Conservation (phyloP, 2,329 filamentous ascomycete species). For the Alternaria incomplexa region DNA sequence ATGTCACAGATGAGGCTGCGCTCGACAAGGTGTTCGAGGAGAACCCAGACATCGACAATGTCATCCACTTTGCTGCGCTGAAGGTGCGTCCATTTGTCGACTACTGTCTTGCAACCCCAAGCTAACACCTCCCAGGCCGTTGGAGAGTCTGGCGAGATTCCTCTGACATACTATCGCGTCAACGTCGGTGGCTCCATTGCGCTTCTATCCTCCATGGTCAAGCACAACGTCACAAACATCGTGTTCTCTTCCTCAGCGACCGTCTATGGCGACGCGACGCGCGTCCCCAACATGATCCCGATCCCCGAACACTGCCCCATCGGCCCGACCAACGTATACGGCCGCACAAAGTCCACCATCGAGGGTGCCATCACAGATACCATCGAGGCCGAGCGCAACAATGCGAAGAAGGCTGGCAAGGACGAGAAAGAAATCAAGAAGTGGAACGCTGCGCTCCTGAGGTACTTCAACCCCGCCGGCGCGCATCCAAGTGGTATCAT, state of each 20-base stretch:
- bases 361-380: slow-evolving; percentile 92
- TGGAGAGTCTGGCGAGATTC: slow-evolving; percentile 91
- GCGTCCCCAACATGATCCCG: slow-evolving; percentile 97
- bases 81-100: slow-evolving; percentile 68
- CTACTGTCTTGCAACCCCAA: background rate
- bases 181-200: slow-evolving; percentile 93
- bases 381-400: slow-evolving; percentile 84
- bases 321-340: slow-evolving; percentile 96
- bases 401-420: slow-evolving; percentile 74
- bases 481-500: slow-evolving; percentile 95
- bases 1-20: slow-evolving; percentile 83
- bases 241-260: slow-evolving; percentile 99
- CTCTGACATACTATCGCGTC: slow-evolving; percentile 96
- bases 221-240: slow-evolving; percentile 92
- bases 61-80: slow-evolving; percentile 97
- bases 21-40: slow-evolving; percentile 87
- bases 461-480: slow-evolving; percentile 98
- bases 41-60: slow-evolving; percentile 93
- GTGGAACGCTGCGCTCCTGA: slow-evolving; percentile 91
- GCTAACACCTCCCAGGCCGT: slow-evolving; percentile 71
- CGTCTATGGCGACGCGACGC: slow-evolving; percentile 96
- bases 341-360: slow-evolving; percentile 91
- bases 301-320: slow-evolving; percentile 97
- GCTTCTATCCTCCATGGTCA: slow-evolving; percentile 84
- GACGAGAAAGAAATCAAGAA: slow-evolving; percentile 68